Conservation (phyloP, 2,329 filamentous ascomycete species). For the Harringtonia aguacate region DNA sequence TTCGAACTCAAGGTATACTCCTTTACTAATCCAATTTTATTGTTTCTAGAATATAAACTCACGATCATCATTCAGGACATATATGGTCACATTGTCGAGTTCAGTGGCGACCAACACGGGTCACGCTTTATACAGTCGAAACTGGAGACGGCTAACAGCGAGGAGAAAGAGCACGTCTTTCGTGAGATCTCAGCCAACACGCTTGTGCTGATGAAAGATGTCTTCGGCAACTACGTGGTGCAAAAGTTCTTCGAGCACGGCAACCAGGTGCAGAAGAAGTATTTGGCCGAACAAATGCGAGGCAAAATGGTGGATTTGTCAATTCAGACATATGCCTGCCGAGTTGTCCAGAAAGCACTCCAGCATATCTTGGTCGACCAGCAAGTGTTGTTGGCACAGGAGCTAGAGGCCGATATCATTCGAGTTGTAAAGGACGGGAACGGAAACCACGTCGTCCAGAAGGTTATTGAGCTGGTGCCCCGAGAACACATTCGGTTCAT, state of each 20-base stretch:
- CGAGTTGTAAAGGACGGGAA: slow-evolving; percentile 78
- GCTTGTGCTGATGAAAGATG: slow-evolving; percentile 84
- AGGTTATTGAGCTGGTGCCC: slow-evolving; percentile 74
- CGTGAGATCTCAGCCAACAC: slow-evolving; percentile 76
- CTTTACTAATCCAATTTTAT: too few species aligned
- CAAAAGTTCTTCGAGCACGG: slow-evolving; percentile 97
- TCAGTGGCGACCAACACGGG: slow-evolving; percentile 90
- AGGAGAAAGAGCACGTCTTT: slow-evolving; percentile 89
- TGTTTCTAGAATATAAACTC: too few species aligned
- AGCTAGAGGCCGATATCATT: slow-evolving; percentile 67
- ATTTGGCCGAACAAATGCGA: slow-evolving; percentile 77
- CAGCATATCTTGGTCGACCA: slow-evolving; percentile 89
- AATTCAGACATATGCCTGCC: slow-evolving; percentile 82
- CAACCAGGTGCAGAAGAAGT: slow-evolving; percentile 84
- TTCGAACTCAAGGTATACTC: slow-evolving; percentile 64
- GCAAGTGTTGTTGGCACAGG: slow-evolving; percentile 46
- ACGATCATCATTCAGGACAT: slow-evolving; percentile 71
- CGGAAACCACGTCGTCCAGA: slow-evolving; percentile 94
- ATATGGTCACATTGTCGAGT: slow-evolving; percentile 79
- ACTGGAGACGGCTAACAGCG: slow-evolving; percentile 83
- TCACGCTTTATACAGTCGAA: slow-evolving; percentile 94
- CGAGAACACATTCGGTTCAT: slow-evolving; percentile 75
- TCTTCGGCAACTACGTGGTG: slow-evolving; percentile 97
- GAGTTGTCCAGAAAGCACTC: slow-evolving; percentile 92
- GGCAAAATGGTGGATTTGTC: slow-evolving; percentile 73